These are phyloP conservation scores for Phialemoniopsis sp. DNA, from an alignment of 2,329 filamentous ascomycete genomes.

Conservation along the genomic window DNA sequence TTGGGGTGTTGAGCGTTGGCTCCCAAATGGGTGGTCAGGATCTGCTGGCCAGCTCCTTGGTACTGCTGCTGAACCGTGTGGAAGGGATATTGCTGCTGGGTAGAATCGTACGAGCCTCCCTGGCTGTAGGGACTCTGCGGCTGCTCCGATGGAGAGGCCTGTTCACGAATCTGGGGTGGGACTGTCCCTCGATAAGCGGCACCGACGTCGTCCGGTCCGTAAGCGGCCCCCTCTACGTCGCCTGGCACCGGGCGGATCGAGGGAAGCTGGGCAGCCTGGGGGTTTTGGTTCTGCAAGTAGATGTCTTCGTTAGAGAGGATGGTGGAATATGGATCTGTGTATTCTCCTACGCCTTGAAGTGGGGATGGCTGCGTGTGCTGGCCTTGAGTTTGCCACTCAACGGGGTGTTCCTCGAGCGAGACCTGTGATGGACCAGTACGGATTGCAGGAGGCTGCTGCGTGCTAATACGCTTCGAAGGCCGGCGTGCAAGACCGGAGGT, in stretches of 20 bases:
- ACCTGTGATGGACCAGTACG: constrained; percentile 35
- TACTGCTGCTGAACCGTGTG: constrained; percentile 17
- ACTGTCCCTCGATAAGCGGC: constrained; percentile 26
- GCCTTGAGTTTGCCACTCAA: constrained; percentile 26
- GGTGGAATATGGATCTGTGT: constrained; percentile 23
- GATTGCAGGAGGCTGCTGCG: constrained; percentile 32
- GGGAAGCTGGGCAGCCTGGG: constrained; percentile 29
- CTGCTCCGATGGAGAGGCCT: constrained; percentile 14
- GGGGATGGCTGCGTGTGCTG: constrained; percentile 34
- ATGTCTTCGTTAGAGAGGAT: constrained; percentile 30
- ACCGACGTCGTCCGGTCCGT: constrained; percentile 35
- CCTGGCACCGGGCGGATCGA: constrained; percentile 44
- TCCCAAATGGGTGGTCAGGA: constrained; percentile 26
- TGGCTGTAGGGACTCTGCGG: constrained; percentile 16
- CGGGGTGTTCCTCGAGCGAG: constrained; percentile 24
- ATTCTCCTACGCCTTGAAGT: constrained; percentile 36
- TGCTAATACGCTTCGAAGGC: constrained; percentile 54
- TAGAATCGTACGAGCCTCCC: constrained; percentile 5
- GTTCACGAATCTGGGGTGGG: constrained; percentile 19
- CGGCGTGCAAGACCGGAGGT: constrained; percentile 44
- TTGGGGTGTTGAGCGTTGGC: constrained; percentile 35
- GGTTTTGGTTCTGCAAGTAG: constrained; percentile 37
- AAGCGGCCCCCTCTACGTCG: constrained; percentile 39
- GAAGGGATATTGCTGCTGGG: constrained; percentile 1
- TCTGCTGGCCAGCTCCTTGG: constrained; percentile 26